A percentile compares a stretch with the other conserved stretches of the same genome.
Evolutionary conservation across 495 filamentous ascomycete genomes (phyloP).

Genomic region (Daldinia bambusicola): DNA sequence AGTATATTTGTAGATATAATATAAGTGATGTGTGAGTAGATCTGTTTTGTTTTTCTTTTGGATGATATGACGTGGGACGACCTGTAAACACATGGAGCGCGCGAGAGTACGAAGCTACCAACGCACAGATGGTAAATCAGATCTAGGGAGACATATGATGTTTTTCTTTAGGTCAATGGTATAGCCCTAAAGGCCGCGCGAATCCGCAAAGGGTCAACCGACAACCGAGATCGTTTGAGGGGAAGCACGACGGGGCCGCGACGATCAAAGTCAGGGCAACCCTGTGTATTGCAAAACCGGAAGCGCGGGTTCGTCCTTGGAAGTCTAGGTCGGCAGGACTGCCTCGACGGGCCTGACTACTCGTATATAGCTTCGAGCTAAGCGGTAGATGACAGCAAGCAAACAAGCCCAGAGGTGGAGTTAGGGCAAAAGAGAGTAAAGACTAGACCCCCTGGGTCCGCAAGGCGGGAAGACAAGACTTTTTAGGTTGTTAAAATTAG

Average conservation of each 20-base stretch:
- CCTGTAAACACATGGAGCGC: constrained; percentile 16
- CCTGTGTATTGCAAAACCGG: constrained; percentile 24
- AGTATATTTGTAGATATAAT: constrained; percentile 17
- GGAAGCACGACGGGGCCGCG: constrained; percentile 24
- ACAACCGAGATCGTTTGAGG: constrained; percentile 29
- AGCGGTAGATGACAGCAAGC: background rate
- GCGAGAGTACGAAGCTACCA: constrained; percentile 4
- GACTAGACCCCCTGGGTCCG: constrained; percentile 23
- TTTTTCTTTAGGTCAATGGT: constrained; percentile 8
- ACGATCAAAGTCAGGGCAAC: constrained; percentile 39
- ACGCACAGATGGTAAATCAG: constrained; percentile 24
- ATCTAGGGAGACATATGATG: constrained; percentile 18
- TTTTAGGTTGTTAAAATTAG: constrained; percentile 36
- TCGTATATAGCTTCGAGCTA: constrained; percentile 29
- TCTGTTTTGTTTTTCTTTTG: background rate
- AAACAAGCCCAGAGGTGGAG: constrained; percentile 24
- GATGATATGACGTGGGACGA: constrained; percentile 10
- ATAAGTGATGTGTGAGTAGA: background rate
- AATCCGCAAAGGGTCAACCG: constrained; percentile 18
- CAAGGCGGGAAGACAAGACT: constrained; percentile 28
- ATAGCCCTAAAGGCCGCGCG: constrained; percentile 11
- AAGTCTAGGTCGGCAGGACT: constrained; percentile 27
- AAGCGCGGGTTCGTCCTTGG: constrained; percentile 20
- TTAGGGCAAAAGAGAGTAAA: constrained; percentile 31
- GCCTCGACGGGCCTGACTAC: constrained; percentile 25